Base-by-base conservation (phyloP, 805 yeast genomes). In the Wickerhamiella vanderwaltii region DNA sequence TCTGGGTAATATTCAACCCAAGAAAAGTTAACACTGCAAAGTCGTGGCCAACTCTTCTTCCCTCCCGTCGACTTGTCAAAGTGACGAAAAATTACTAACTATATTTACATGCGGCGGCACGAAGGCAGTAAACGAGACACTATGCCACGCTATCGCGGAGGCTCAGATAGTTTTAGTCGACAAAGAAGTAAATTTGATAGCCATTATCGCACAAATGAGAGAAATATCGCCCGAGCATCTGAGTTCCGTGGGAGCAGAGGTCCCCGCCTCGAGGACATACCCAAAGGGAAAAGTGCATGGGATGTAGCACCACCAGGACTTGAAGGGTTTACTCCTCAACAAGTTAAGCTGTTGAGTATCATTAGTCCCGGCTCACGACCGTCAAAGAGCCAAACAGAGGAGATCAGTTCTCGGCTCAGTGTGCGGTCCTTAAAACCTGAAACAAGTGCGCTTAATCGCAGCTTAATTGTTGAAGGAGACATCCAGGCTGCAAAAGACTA, bases 331-430 rank as follows among this genome's bases (percentile, higher is more conserved):
- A 69, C 79, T 3, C 80, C 88, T 0, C 79, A 75, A 46, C 67
- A 78, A 41, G 87, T 87, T 3, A 83, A 82, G 51, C 61, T 79
- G n/a, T 70, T 81, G 1, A 93, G 93, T 0, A 57, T 79, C 1
- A 82, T 80, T 11, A 29, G 28, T 3, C 36, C 36, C 20, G 25
- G 24, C 6, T 13, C n/a, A 16, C 22, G 19, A 3, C 9, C 18
- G 9, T 17, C 36, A 4, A 13, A 20, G 17, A 6, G 26, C 12
- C 24, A 33, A 19, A 9, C 22, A 6, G 17, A 20, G 17, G 9
- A 17, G 17, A 22, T 33, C 11, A 9, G 9, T 12, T 16, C 12
- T 17, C 12, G 22, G 11, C 36, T 33, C 12, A 9, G 17, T 5
- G 36, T 33, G 11, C 15, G 18, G 5, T 7, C 9, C 17, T 26